Percentiles rank a stretch among this genome's conserved stretches.
Conservation (phyloP, 129 eudicot genomes). For the Logfia minima region DNA sequence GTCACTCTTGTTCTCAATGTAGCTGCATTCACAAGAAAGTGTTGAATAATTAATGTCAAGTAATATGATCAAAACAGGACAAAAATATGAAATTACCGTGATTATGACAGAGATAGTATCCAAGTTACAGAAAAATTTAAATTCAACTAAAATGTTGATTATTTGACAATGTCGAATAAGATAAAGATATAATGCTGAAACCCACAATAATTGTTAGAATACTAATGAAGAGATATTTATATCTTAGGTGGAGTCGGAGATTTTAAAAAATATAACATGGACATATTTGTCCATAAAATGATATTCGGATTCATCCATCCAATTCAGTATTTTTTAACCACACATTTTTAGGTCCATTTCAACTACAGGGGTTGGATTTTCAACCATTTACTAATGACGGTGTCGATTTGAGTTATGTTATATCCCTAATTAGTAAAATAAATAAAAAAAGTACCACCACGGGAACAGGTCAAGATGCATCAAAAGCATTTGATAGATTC, state of each 20-base stretch:
- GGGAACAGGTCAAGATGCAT: background rate
- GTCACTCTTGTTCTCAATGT: constrained; percentile 59
- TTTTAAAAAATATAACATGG: background rate
- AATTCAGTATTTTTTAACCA: background rate
- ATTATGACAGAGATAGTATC: background rate
- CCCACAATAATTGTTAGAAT: background rate
- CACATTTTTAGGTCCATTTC: background rate
- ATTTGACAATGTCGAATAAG: background rate
- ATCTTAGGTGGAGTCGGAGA: background rate
- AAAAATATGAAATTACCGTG: no score
- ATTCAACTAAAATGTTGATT: background rate
- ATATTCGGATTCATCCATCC: background rate
- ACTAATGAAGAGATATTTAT: no score
- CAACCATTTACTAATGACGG: no score
- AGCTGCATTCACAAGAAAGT: constrained; percentile 36
- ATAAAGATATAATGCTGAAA: background rate
- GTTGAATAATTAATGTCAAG: no score
- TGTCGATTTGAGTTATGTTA: no score
- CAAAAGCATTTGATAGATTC: background rate
- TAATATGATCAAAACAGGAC: background rate
- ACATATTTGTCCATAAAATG: background rate
- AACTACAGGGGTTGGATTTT: background rate
- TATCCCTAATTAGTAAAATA: no score
- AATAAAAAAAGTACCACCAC: no score
- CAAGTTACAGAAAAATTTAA: background rate